phyloP scores from a whole-genome alignment of 208 protist genomes.

The Leishmania martiniquensis region DNA sequence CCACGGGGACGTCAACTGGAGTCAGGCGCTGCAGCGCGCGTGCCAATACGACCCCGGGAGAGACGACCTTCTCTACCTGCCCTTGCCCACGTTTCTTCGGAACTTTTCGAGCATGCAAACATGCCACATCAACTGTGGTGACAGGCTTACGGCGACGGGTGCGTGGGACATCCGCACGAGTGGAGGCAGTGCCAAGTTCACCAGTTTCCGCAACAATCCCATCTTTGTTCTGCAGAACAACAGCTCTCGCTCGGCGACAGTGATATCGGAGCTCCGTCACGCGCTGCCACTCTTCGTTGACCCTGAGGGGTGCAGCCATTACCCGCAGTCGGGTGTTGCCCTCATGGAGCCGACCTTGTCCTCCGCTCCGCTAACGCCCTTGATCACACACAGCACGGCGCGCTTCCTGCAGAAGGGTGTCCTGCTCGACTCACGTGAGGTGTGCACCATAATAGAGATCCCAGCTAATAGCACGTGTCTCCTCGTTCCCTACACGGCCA shows the following conservation, averaged over 20 bases:
- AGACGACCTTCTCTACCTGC: constrained; percentile 68
- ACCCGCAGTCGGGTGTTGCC: constrained; percentile 80
- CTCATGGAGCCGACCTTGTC: constrained; percentile 68
- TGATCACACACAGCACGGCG: constrained; percentile 85
- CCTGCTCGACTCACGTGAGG: constrained; percentile 87
- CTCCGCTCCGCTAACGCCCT: constrained; percentile 54
- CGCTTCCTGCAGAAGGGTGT: constrained; percentile 85
- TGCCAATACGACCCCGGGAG: constrained; percentile 55
- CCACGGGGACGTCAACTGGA: constrained; percentile 65
- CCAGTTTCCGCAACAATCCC: constrained; percentile 87
- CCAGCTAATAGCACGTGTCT: constrained; percentile 70
- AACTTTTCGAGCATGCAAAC: constrained; percentile 84
- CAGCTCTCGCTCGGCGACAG: constrained; percentile 55
- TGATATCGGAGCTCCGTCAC: constrained; percentile 83
- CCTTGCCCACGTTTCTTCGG: constrained; percentile 74
- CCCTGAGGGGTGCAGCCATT: constrained; percentile 75
- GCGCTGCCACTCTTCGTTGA: constrained; percentile 63
- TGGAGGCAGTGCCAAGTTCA: constrained; percentile 83
- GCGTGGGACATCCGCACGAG: constrained; percentile 63
- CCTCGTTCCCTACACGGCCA: constrained; percentile 84
- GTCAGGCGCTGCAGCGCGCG: constrained; percentile 52
- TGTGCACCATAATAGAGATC: constrained; percentile 77
- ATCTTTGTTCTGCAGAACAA: constrained; percentile 90
- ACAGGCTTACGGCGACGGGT: constrained; percentile 64
- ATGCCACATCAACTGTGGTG: constrained; percentile 89